Percentiles rank a stretch among this genome's conserved stretches.
Conservation (phyloP, 108 stramenopile species). For the Hondaea fermentalgiana region DNA sequence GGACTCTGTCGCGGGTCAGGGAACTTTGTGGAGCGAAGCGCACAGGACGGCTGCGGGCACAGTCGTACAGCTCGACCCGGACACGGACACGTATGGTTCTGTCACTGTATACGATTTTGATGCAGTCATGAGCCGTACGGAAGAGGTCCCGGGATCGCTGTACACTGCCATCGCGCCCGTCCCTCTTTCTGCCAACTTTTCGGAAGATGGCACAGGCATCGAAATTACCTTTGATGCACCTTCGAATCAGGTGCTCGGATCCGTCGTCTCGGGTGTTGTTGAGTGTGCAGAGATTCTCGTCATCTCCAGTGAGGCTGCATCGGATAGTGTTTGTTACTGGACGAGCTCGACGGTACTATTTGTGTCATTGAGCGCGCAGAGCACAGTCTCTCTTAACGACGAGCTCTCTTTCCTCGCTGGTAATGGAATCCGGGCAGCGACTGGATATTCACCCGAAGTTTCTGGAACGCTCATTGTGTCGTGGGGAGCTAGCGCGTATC, state of each 20-base stretch:
- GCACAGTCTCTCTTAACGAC: neutral
- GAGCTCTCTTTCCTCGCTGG: neutral
- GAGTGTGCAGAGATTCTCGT: neutral
- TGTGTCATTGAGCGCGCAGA: neutral
- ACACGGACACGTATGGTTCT: too few relatives aligned
- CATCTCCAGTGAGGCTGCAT: neutral
- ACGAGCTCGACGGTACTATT: neutral
- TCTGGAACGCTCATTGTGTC: neutral
- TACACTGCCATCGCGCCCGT: neutral
- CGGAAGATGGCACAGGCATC: neutral
- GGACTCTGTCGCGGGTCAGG: too few relatives aligned
- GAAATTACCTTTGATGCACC: neutral
- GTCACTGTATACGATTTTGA: too few relatives aligned
- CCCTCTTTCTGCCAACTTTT: neutral
- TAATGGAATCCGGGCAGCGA: neutral
- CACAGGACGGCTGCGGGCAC: too few relatives aligned
- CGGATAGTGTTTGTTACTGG: neutral
- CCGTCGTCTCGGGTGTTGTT: neutral
- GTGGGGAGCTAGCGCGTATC: neutral
- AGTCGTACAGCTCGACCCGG: too few relatives aligned
- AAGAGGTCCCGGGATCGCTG: neutral
- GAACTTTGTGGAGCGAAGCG: too few relatives aligned
- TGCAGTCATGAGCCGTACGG: neutral
- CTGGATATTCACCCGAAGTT: neutral
- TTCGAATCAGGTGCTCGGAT: neutral